Conservation (phyloP, 495 filamentous ascomycete genomes). For the Neurospora intermedia region DNA sequence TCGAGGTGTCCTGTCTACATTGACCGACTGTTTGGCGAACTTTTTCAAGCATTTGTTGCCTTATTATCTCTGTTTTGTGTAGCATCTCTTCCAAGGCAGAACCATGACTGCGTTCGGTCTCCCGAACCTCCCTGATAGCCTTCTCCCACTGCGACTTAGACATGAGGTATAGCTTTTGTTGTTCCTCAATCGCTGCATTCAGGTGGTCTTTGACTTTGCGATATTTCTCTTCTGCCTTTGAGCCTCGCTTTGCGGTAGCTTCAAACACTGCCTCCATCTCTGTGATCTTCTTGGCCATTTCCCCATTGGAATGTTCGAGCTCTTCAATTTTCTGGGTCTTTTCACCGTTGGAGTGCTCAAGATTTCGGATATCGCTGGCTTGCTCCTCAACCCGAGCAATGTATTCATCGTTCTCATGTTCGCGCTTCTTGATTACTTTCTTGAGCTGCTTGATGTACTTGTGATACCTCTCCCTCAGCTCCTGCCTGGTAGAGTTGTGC, state of each 20-base stretch:
- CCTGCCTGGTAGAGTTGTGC: slow-evolving; percentile 8
- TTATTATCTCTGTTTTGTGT: slow-evolving; percentile 19
- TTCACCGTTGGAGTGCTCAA: slow-evolving; percentile 11
- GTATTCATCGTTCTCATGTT: neutral
- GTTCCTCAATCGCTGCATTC: slow-evolving; percentile 29
- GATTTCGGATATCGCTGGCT: slow-evolving; percentile 12
- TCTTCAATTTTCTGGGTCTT: slow-evolving; percentile 15
- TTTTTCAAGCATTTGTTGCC: slow-evolving; percentile 22
- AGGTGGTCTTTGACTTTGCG: slow-evolving; percentile 18
- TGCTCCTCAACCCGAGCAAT: slow-evolving; percentile 3
- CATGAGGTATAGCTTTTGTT: slow-evolving; percentile 25
- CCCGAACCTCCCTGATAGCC: slow-evolving; percentile 14
- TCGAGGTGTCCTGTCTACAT: slow-evolving; percentile 13
- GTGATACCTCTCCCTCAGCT: slow-evolving; percentile 12
- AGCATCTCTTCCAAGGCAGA: slow-evolving; percentile 14
- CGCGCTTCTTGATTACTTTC: slow-evolving; percentile 1
- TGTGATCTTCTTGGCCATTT: slow-evolving; percentile 12
- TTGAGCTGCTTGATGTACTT: slow-evolving; percentile 13
- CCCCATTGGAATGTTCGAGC: slow-evolving; percentile 11
- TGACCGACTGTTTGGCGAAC: slow-evolving; percentile 18
- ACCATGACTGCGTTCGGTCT: slow-evolving; percentile 9
- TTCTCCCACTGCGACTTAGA: slow-evolving; percentile 20
- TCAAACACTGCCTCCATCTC: slow-evolving; percentile 15
- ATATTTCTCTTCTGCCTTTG: slow-evolving; percentile 21
- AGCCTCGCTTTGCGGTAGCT: slow-evolving; percentile 7